These are phyloP conservation scores for Syzygium oleosum DNA, from an alignment of 345 rosid genomes.

Conservation along the genomic window DNA sequence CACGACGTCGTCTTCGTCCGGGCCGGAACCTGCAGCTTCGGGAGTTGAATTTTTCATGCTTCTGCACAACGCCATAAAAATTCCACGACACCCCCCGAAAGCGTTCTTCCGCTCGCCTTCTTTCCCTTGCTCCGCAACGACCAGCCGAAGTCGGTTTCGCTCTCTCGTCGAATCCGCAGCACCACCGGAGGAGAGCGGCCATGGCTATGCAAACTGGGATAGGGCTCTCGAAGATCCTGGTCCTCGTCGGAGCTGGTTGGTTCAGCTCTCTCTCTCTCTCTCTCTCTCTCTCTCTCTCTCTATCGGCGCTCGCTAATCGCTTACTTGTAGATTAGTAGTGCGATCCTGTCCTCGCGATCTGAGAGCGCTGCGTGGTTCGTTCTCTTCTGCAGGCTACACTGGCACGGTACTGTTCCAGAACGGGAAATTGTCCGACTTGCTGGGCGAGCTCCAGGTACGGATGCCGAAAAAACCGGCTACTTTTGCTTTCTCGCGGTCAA, in stretches of 20 bases:
- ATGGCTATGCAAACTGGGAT: conserved; percentile 87
- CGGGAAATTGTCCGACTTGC: conserved; percentile 69
- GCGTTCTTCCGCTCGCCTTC: too few species aligned
- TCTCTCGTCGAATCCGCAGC: not conserved
- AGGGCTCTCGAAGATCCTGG: conserved; percentile 54
- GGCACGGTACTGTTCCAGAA: conserved; percentile 66
- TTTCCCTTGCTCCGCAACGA: not conserved
- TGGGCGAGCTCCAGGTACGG: conserved; percentile 75
- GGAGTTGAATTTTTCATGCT: not conserved
- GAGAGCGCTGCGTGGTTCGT: not conserved
- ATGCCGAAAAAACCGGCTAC: not conserved
- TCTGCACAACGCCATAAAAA: not conserved
- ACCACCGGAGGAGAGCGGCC: not conserved
- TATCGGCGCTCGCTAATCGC: not conserved
- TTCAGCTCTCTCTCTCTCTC: not conserved
- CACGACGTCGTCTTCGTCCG: not conserved
- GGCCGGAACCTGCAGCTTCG: not conserved
- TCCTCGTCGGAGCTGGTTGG: conserved; percentile 94
- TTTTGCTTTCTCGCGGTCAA: not conserved
- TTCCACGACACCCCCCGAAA: not conserved
- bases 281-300: not conserved
- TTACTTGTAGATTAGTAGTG: not conserved
- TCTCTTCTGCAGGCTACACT: conserved; percentile 49
- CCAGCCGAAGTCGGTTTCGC: not conserved
- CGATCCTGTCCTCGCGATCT: not conserved